Conservation (phyloP, 2,329 filamentous ascomycete genomes). For the Neopestalotiopsis sp. region DNA sequence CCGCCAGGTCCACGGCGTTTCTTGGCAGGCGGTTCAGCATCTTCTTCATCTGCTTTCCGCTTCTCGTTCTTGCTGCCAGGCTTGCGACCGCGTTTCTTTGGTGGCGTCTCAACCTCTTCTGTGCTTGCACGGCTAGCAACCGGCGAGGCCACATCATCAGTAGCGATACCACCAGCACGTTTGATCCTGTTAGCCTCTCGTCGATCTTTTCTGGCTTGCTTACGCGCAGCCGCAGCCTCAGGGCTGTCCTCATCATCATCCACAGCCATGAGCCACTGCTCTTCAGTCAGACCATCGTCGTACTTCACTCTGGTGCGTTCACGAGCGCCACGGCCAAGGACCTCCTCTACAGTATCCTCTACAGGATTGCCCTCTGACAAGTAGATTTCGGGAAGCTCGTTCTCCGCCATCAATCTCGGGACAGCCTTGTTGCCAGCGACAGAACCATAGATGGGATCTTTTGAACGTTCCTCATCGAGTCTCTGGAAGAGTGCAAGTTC, state of each 20-base stretch:
- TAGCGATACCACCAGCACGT: slow-evolving; percentile 43
- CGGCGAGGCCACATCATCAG: slow-evolving; percentile 71
- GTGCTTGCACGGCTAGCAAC: slow-evolving; percentile 81
- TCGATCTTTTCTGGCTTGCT: slow-evolving; percentile 82
- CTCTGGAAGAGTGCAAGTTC: slow-evolving; percentile 81
- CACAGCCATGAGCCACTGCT: slow-evolving; percentile 98
- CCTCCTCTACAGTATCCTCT: slow-evolving; percentile 78
- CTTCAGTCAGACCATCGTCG: slow-evolving; percentile 95
- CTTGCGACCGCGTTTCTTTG: slow-evolving; percentile 87
- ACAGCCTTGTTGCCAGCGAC: slow-evolving; percentile 63
- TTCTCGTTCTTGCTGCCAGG: slow-evolving; percentile 77
- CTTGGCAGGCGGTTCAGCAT: slow-evolving; percentile 78
- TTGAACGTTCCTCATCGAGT: slow-evolving; percentile 77
- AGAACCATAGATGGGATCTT: slow-evolving; percentile 73
- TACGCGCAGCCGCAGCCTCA: slow-evolving; percentile 89
- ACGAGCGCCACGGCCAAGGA: slow-evolving; percentile 86
- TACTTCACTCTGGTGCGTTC: slow-evolving; percentile 95
- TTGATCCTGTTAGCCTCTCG: slow-evolving; percentile 78
- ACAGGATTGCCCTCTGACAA: slow-evolving; percentile 83
- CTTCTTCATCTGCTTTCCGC: slow-evolving; percentile 82
- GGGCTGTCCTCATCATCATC: slow-evolving; percentile 95
- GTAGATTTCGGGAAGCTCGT: slow-evolving; percentile 93
- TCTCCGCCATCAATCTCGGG: slow-evolving; percentile 84
- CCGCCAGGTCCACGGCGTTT: slow-evolving; percentile 76
- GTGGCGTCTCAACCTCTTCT: slow-evolving; percentile 75